Percentiles rank a stretch among this genome's conserved stretches.
Evolutionary conservation across 129 eudicot species (phyloP).

Genomic region (Flaveria sonorensis): DNA sequence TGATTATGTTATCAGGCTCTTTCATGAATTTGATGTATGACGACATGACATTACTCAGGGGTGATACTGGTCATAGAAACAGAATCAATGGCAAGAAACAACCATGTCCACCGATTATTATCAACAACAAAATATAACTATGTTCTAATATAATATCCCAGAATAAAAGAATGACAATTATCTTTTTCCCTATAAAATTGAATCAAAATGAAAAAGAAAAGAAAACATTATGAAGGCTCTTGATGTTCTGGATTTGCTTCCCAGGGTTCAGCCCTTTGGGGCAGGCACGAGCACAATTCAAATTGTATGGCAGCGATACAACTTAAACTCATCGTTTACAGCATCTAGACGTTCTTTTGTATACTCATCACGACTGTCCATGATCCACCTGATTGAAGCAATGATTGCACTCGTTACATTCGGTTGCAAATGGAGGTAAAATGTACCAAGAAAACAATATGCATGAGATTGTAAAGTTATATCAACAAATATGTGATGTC

Average conservation of each 20-base stretch:
- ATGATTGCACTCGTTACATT: not conserved
- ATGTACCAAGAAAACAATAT: not conserved
- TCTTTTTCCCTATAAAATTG: slow-evolving; percentile 20
- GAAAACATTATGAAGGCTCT: slow-evolving; percentile 55
- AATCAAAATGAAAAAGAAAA: not conserved
- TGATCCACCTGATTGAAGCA: slow-evolving; percentile 68
- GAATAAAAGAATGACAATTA: slow-evolving; percentile 20
- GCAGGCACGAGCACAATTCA: slow-evolving; percentile 92
- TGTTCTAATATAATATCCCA: slow-evolving; percentile 27
- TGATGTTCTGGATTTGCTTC: slow-evolving; percentile 80
- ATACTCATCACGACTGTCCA: slow-evolving; percentile 96
- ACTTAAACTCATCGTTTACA: slow-evolving; percentile 84
- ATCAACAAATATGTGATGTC: slow-evolving; percentile 2
- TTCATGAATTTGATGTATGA: not conserved
- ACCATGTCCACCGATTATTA: slow-evolving; percentile 36
- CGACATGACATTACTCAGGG: not conserved
- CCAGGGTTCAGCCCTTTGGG: slow-evolving; percentile 98
- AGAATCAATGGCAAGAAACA: slow-evolving; percentile 25
- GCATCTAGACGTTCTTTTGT: slow-evolving; percentile 90
- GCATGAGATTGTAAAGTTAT: slow-evolving; percentile 6
- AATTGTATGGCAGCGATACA: slow-evolving; percentile 90
- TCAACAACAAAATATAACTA: slow-evolving; percentile 30
- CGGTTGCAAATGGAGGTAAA: not conserved
- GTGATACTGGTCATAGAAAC: not conserved
- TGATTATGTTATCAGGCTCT: no score